phyloP scores from a whole-genome alignment of 2,329 filamentous ascomycete species.

The Sarocladium kiliense region DNA sequence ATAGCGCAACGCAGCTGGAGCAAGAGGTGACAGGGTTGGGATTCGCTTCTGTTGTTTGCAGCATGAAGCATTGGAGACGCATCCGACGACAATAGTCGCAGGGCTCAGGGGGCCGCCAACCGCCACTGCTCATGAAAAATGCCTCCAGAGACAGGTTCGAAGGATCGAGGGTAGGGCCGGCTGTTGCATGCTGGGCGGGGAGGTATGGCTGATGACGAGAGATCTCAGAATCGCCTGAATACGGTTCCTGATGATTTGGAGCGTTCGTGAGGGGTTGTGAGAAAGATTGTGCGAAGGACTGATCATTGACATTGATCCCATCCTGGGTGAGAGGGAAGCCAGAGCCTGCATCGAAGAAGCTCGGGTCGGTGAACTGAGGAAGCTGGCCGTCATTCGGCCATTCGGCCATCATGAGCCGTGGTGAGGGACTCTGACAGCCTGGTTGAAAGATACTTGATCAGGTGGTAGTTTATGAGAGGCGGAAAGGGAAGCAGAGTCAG shows the following conservation, averaged over 20 bases:
- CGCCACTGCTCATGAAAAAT: slow-evolving; percentile 27
- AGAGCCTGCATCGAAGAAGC: not conserved
- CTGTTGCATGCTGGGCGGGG: not conserved
- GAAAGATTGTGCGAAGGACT: not conserved
- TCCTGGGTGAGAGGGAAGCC: not conserved
- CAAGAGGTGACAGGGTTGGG: slow-evolving; percentile 43
- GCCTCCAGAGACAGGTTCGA: not conserved
- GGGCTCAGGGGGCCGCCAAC: slow-evolving; percentile 34
- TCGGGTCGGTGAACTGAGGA: not conserved
- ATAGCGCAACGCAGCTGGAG: slow-evolving; percentile 45
- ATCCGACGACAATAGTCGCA: slow-evolving; percentile 39
- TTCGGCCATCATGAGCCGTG: not conserved
- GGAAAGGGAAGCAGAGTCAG: too few species aligned
- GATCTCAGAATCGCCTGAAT: not conserved
- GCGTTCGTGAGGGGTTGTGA: not conserved
- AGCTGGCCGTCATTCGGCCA: slow-evolving; percentile 8
- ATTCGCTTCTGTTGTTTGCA: slow-evolving; percentile 40
- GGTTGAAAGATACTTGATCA: too few species aligned
- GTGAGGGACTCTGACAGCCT: not conserved
- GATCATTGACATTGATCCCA: not conserved
- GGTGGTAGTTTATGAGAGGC: too few species aligned
- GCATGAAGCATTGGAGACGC: slow-evolving; percentile 42
- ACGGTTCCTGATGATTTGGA: not conserved
- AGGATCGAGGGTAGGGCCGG: not conserved
- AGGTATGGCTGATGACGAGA: not conserved